Conservation (phyloP, 805 yeast genomes). For the Kuraishia hungarica region DNA sequence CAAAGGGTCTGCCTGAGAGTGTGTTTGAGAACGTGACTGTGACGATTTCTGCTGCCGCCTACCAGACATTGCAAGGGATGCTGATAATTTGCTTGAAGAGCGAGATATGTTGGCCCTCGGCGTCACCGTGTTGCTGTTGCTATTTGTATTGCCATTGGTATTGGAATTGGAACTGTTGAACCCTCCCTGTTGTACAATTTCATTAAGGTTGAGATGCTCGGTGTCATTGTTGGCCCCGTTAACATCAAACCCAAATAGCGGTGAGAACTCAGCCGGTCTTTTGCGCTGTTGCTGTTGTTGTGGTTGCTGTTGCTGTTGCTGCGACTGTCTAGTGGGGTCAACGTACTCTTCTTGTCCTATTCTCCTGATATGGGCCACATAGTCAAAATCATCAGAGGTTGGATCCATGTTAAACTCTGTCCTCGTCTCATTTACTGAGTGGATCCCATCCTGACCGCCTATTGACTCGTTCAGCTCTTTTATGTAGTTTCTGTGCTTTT, state of each 20-base stretch:
- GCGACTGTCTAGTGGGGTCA: background rate
- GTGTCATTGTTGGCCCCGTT: background rate
- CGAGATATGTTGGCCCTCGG: background rate
- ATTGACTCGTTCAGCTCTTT: background rate
- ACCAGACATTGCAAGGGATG: slow-evolving; percentile 5
- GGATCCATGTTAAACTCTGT: slow-evolving; percentile 23
- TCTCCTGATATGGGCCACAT: slow-evolving; percentile 53
- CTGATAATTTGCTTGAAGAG: slow-evolving; percentile 7
- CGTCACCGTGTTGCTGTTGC: background rate
- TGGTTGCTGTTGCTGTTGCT: background rate
- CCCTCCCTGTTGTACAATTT: background rate
- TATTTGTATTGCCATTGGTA: no score
- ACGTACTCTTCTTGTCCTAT: slow-evolving; percentile 34
- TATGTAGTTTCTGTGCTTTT: background rate
- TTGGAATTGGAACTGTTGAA: background rate
- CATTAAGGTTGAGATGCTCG: background rate
- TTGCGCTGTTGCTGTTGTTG: slow-evolving; percentile 6
- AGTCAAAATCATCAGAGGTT: slow-evolving; percentile 49
- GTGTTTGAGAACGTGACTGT: background rate
- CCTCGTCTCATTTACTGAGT: slow-evolving; percentile 1
- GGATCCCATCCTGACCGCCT: slow-evolving; percentile 1
- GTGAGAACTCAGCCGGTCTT: slow-evolving; percentile 18
- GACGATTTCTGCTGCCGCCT: background rate
- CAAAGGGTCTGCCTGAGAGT: background rate
- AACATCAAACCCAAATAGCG: slow-evolving; percentile 4